phyloP scores from a whole-genome alignment of 495 filamentous ascomycete genomes.

The Lepraria neglecta region DNA sequence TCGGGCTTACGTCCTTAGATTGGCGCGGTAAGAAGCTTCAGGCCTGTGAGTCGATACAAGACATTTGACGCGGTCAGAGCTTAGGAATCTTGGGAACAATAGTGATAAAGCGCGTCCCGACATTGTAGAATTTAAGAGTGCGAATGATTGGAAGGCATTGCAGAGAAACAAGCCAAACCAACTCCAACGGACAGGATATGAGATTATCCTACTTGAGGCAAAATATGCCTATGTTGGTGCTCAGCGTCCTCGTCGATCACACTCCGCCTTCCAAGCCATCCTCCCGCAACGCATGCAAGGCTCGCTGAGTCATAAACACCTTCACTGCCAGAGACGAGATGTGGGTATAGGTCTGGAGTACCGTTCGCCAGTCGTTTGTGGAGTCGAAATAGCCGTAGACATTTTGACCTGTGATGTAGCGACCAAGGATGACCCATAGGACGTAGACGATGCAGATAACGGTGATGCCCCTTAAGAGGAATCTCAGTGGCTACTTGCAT shows the following conservation, averaged over 20 bases:
- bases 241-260: not conserved
- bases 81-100: too few species aligned
- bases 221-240: too few species aligned
- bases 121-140: too few species aligned
- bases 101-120: too few species aligned
- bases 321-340: slow-evolving; percentile 10
- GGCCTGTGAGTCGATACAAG: too few species aligned
- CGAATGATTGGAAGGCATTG: too few species aligned
- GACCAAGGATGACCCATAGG: slow-evolving; percentile 44
- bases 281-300: slow-evolving; percentile 8
- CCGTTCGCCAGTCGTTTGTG: slow-evolving; percentile 31
- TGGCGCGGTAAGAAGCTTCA: too few species aligned
- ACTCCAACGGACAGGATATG: too few species aligned
- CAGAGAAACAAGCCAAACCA: too few species aligned
- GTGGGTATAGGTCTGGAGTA: slow-evolving; percentile 10
- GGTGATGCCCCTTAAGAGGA: slow-evolving; percentile 34
- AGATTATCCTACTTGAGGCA: too few species aligned
- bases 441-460: slow-evolving; percentile 39
- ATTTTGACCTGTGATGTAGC: slow-evolving; percentile 40
- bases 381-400: slow-evolving; percentile 47
- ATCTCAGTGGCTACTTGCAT: slow-evolving; percentile 32
- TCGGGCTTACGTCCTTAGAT: too few species aligned
- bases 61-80: too few species aligned
- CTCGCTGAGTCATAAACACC: not conserved
- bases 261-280: slow-evolving; percentile 8